Evolutionary conservation across 2,329 filamentous ascomycete species (phyloP).

Genomic region (Emmonsia crescens): DNA sequence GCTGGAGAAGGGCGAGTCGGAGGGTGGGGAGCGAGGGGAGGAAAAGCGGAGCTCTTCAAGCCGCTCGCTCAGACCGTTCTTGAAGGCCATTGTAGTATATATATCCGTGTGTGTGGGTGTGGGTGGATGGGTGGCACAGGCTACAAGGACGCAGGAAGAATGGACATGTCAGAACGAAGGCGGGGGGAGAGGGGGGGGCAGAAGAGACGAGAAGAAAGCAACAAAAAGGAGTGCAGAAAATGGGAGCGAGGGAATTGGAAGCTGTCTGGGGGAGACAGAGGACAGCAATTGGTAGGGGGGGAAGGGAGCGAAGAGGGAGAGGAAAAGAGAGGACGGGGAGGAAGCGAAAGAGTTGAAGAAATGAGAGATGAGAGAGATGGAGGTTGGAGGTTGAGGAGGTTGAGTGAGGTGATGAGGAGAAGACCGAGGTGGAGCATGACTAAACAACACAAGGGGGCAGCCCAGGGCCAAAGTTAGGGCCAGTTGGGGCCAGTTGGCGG

Average conservation of each 20-base stretch:
- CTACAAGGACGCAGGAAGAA: constrained; percentile 11
- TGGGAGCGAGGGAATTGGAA: neutral
- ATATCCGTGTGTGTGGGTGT: neutral
- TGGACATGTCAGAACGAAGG: constrained; percentile 18
- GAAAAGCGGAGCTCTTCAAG: constrained; percentile 75
- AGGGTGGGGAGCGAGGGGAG: constrained; percentile 63
- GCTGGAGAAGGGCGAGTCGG: constrained; percentile 63
- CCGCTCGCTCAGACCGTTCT: constrained; percentile 50
- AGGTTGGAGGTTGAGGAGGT: neutral
- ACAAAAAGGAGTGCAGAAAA: neutral
- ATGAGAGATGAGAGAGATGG: neutral
- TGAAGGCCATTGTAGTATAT: constrained; percentile 48
- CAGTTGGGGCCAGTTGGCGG: neutral
- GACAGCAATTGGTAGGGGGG: neutral
- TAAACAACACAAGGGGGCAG: neutral
- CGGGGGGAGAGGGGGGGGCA: neutral
- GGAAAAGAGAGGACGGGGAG: neutral
- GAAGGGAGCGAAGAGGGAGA: neutral
- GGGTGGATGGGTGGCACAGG: constrained; percentile 12
- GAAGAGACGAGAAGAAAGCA: neutral
- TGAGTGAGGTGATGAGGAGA: neutral
- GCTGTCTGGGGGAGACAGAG: neutral
- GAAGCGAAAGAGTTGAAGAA: neutral
- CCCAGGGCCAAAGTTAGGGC: neutral
- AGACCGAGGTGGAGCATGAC: neutral